Percentiles rank a stretch among this genome's conserved stretches.
phyloP scores from a whole-genome alignment of 768 basidiomycete species.

The Strobilomyces dryophilus region DNA sequence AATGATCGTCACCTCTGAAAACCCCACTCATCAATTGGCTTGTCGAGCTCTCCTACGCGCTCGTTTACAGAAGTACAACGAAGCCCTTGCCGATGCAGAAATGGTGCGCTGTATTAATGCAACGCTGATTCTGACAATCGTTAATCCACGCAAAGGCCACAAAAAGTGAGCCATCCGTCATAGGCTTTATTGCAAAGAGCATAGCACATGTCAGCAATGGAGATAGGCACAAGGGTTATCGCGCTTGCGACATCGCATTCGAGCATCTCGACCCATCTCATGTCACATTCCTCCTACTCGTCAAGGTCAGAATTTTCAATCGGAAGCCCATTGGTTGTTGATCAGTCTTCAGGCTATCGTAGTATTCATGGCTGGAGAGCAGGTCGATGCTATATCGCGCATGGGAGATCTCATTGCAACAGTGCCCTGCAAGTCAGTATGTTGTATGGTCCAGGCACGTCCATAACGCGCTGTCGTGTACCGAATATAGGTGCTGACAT shows the following conservation, averaged over 20 bases:
- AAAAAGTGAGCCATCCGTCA: neutral
- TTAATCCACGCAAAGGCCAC: neutral
- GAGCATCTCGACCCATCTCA: neutral
- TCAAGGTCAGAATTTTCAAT: neutral
- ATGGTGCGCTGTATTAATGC: neutral
- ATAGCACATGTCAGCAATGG: neutral
- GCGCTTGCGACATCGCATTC: neutral
- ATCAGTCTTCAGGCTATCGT: neutral
- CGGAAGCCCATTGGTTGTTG: neutral
- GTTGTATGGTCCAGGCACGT: neutral
- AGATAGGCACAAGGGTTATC: neutral
- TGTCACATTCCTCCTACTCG: neutral
- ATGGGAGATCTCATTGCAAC: neutral
- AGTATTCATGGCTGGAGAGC: neutral
- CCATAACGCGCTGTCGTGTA: neutral
- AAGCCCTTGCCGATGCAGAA: neutral
- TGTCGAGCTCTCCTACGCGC: neutral
- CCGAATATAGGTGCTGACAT: neutral
- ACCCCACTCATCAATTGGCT: neutral
- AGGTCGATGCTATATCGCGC: neutral
- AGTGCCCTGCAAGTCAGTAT: neutral
- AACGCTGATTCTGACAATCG: neutral
- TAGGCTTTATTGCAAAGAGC: neutral
- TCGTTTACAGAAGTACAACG: neutral
- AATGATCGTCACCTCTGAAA: neutral